Evolutionary conservation across 2,329 filamentous ascomycete genomes (phyloP), one percentile per base, ranked within the genome.

Genomic region (Raffaelea arxii): DNA sequence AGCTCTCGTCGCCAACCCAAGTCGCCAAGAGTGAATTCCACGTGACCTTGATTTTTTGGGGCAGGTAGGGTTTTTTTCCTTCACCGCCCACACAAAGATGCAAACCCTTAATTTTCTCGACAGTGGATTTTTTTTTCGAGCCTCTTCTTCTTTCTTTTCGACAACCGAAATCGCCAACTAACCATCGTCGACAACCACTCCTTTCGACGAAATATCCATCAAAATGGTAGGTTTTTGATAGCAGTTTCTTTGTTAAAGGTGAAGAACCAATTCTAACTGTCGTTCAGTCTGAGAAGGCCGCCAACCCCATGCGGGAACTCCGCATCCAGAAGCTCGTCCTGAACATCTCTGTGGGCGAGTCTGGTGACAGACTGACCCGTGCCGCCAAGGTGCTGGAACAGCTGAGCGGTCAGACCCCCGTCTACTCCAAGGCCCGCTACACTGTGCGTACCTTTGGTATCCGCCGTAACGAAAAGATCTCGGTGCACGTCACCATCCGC

Each of bases 391-490:
- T 98, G 82, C 82, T 98, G 63, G 92, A 98, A 80, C 92, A 98
- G 82, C 80, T 98, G 71, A 88, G 81, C 74, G 92, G 92, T 90
- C 92, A 98, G 80, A 97, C 92, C 62, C 92, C 92, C 64, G 92
- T 98, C 75, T 98, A 98, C 89, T 94, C 86, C 89, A 98, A 98
- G 86, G 92, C 92, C 72, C 88, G 92, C 68, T 98, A 97, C 84
- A 98, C 92, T 62, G 92, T 98, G 82, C 91, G 92, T 78, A 97
- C 91, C 68, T 98, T 98, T 75, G 92, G 92, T 84, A 98, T 98
- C 82, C 91, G 92, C 72, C 91, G 92, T 89, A 98, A 98, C 86
- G 92, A 98, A 74, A 97, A 96, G 86, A 98, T 98, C 67, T 78
- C 92, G 59, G 92, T 98, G 61, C 92, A 98, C 80, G 92, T 98